Evolutionary conservation across 2,329 filamentous ascomycete genomes (phyloP), one percentile per base, ranked within the genome.

Genomic region (Grosmannia clavigera): DNA sequence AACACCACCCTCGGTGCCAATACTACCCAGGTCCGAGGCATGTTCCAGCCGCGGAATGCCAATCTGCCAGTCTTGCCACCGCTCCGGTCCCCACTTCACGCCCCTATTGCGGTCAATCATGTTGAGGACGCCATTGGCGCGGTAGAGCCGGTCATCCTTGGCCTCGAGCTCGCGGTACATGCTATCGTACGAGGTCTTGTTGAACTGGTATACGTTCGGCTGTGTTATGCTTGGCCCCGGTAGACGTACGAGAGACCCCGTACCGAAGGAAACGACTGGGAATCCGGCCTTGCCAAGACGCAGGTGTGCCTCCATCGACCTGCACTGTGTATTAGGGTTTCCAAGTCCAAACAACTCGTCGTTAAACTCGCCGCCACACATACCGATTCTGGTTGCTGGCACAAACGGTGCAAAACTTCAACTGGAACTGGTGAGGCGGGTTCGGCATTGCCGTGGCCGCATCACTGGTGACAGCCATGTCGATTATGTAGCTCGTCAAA

Each of bases 291-390:
- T 82, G 5, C 94, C 90, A 40, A 99, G 85, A 64, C 90, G 89
- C 33, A 96, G 83, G 73, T 99, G 94, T n/a, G 92, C 92, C 80
- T 97, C 94, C 94, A 99, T 97, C n/a, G 90, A 90, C 73, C 87
- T 89, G 59, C 10, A 12, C 2, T 7, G 1, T 12, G 3, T 4
- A 52, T 62, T 61, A 53, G 58, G 7, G 29, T 29, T n/a, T 2
- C 27, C 35, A 7, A n/a, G 25, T 6, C 40, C 40, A 33, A 5
- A 2, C 35, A 14, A 19, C 3, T 46, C 43, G 4, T 5, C 19
- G 27, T 19, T 3, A 7, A 29, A 14, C 38, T 25, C 29, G 7
- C 10, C 12, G 31, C 2, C 19, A 43, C 14, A 61, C 79, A 64
- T 78, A 95, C 84, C 94, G 85, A 70, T 99, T 99, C 73, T 99